These are phyloP conservation scores for Pezicula neosporulosa DNA, from an alignment of 2,329 filamentous ascomycete species.

Conservation along the genomic window DNA sequence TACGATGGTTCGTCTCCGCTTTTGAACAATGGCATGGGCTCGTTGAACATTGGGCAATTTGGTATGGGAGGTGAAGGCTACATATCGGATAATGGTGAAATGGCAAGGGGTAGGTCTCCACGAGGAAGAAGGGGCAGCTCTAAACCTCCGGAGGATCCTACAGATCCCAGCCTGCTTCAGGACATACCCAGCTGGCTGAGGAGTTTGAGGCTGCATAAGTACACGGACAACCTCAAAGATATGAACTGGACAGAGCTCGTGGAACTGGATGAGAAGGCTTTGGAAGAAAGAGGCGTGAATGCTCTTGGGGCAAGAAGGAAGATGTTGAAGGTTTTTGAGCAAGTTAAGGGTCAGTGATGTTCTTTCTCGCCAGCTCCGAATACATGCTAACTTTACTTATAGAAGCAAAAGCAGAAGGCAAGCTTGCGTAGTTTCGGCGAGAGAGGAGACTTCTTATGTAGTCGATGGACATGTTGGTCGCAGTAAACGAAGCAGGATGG, in stretches of 20 bases:
- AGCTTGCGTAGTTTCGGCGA: conserved; percentile 45
- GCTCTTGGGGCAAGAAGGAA: conserved; percentile 92
- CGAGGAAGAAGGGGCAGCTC: conserved; percentile 89
- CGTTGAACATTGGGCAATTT: conserved; percentile 70
- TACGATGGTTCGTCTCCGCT: conserved; percentile 74
- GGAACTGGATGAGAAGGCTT: conserved; percentile 85
- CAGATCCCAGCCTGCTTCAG: conserved; percentile 82
- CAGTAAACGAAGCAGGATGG: background rate
- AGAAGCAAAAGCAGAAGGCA: conserved; percentile 74
- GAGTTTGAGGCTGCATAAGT: conserved; percentile 94
- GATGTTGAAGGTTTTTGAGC: conserved; percentile 99
- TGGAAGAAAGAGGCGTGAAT: conserved; percentile 92
- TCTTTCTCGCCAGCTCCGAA: background rate
- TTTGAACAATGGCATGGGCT: conserved; percentile 67
- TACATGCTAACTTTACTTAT: conserved; percentile 25
- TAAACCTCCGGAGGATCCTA: conserved; percentile 97
- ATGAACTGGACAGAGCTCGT: conserved; percentile 94
- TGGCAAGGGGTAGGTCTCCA: conserved; percentile 85
- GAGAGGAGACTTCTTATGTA: background rate
- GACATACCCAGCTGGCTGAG: conserved; percentile 96
- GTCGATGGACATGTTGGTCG: too few species aligned
- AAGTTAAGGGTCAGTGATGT: conserved; percentile 69
- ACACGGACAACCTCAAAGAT: conserved; percentile 97
- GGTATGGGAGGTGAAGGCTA: conserved; percentile 76
- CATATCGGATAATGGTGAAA: conserved; percentile 89